Evolutionary conservation across 345 rosid species (phyloP), one percentile per base, ranked within the genome.

Genomic region (Bruguiera sexangula): DNA sequence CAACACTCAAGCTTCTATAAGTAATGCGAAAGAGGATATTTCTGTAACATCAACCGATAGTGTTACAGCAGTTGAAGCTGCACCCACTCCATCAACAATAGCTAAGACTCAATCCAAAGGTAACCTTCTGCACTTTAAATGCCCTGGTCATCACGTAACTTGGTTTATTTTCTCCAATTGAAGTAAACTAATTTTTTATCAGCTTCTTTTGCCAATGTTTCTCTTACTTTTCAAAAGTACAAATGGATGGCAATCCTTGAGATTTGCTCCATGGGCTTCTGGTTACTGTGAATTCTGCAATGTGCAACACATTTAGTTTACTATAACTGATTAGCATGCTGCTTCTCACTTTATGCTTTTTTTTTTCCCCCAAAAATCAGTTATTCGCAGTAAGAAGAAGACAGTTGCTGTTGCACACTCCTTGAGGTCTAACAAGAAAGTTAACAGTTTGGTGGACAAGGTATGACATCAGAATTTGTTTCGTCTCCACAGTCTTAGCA

Each of bases 371-470:
- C 60, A 0, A 43, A 43, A 32, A 34, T 51, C 84, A 95, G 99
- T 82, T 73, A 43, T 71, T 54, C 91, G 99, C 70, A 66, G 58
- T 65, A 95, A 95, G 75, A 95, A 85, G 84, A 83, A 96, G 73
- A 80, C 97, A 5, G 86, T 85, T 39, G 78, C 90, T 48, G 85
- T 78, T 39, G 85, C 92, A 74, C 84, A 98, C 27, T 79, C 97
- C 64, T 77, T 95, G 86, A 87, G 87, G 83, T 86, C 97, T 69
- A 95, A 90, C 66, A 92, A 95, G 82, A 92, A 87, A 83, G 99
- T 92, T 66, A 90, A 98, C 18, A 87, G 87, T 79, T 78, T 95
- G 88, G 99, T 95, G 76, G 96, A 92, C 82, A 92, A 92, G 99
- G 99, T 90, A 84, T 37, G 55, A 27, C 67, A 19, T 60, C 57